Conservation (phyloP, 371 early-diverging fungal genomes). For the Mortierella sp. region DNA sequence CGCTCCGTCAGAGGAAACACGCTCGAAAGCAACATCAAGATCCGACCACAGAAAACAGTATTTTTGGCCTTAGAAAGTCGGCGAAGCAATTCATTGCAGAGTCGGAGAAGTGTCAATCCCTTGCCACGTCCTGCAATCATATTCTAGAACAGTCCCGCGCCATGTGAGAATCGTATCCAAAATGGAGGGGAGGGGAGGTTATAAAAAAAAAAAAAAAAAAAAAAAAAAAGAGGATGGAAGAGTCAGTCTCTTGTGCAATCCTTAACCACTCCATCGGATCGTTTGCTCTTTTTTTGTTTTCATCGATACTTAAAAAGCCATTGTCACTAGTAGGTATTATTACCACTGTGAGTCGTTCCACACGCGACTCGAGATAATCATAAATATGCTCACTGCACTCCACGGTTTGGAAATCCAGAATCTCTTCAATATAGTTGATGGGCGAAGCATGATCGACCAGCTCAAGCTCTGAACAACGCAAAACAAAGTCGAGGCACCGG, state of each 20-base stretch:
- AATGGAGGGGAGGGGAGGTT: too few species aligned
- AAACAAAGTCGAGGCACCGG: constrained; percentile 30
- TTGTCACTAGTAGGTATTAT: not conserved
- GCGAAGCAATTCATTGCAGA: constrained; percentile 86
- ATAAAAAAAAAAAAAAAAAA: not conserved
- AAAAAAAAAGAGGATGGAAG: not conserved
- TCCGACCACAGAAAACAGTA: constrained; percentile 85
- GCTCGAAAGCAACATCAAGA: constrained; percentile 82
- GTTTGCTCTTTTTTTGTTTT: too few species aligned
- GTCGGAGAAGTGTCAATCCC: constrained; percentile 80
- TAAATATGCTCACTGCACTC: constrained; percentile 67
- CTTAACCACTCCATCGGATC: not conserved
- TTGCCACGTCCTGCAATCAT: constrained; percentile 82
- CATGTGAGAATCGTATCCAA: too few species aligned
- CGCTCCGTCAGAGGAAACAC: constrained; percentile 85
- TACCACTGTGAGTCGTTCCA: constrained; percentile 66
- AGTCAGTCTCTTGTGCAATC: not conserved
- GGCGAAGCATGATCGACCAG: constrained; percentile 59
- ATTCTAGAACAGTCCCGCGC: constrained; percentile 51
- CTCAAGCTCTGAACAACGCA: constrained; percentile 42
- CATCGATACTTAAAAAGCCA: not conserved
- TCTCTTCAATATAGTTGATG: constrained; percentile 70
- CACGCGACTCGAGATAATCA: constrained; percentile 71
- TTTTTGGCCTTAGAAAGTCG: constrained; percentile 82
- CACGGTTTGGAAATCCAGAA: constrained; percentile 74